A percentile compares a stretch with the other conserved stretches of the same genome.
Conservation (phyloP, 1,139 yeast genomes). For the Protomyces inundatus region DNA sequence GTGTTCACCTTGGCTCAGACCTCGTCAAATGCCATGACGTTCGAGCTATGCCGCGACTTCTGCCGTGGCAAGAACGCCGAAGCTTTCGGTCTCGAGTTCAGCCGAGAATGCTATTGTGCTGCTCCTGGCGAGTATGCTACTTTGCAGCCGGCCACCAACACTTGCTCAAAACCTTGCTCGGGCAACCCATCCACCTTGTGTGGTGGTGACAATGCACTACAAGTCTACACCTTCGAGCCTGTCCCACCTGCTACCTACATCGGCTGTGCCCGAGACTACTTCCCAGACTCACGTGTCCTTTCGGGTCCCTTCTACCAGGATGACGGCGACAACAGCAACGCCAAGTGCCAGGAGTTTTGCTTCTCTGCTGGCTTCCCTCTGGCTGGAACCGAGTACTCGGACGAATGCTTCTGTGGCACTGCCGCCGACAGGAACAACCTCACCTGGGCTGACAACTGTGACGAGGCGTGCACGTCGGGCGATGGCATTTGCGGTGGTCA, state of each 20-base stretch:
- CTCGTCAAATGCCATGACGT: neutral
- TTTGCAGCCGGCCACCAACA: neutral
- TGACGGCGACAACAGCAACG: neutral
- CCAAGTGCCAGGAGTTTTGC: neutral
- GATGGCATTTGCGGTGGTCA: neutral
- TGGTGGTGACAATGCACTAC: conserved; percentile 19
- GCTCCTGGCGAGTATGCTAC: neutral
- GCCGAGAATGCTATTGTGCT: neutral
- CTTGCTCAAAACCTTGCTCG: conserved; percentile 3
- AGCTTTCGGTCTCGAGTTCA: neutral
- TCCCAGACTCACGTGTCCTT: neutral
- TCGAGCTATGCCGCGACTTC: neutral
- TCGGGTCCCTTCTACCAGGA: neutral
- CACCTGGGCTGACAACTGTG: neutral
- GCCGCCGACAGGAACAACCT: neutral
- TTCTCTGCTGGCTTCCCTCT: neutral
- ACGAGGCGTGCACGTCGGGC: neutral
- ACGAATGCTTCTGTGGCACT: neutral
- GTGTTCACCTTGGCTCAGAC: neutral
- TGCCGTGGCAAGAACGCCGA: neutral
- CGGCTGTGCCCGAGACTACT: neutral
- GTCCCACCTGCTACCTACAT: neutral
- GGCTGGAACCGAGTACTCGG: neutral
- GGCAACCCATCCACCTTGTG: conserved; percentile 9
- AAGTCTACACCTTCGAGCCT: neutral